These are phyloP conservation scores for Kwoniella pini DNA, from an alignment of 768 basidiomycete species.

Conservation along the genomic window DNA sequence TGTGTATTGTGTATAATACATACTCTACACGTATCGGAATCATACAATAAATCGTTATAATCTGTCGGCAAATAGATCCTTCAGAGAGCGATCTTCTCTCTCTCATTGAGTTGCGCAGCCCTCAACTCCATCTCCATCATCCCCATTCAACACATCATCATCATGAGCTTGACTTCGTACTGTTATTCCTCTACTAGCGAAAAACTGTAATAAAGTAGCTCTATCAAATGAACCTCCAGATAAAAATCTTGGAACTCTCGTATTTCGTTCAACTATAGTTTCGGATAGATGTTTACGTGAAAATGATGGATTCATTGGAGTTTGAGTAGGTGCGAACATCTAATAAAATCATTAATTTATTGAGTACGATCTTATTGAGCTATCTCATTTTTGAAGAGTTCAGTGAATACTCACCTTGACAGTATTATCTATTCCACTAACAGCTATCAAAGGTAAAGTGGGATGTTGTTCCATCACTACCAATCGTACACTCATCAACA, in stretches of 20 bases:
- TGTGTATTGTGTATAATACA: too few species aligned
- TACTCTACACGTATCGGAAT: too few species aligned
- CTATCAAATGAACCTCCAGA: constrained; percentile 25
- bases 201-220: constrained; percentile 25
- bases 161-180: neutral
- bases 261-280: constrained; percentile 33
- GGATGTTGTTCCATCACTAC: constrained; percentile 73
- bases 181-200: constrained; percentile 15
- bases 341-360: neutral
- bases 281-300: constrained; percentile 19
- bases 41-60: too few species aligned
- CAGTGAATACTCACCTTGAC: constrained; percentile 75
- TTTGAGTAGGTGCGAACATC: constrained; percentile 24
- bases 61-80: too few species aligned
- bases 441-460: constrained; percentile 74
- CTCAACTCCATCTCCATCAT: constrained; percentile 9
- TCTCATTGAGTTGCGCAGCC: constrained; percentile 21
- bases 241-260: constrained; percentile 13
- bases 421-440: constrained; percentile 81
- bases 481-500: neutral
- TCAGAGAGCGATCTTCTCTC: neutral
- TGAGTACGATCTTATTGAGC: neutral
- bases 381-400: too few species aligned
- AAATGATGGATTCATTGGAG: constrained; percentile 25
- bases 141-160: neutral